Conservation (phyloP, 129 eudicot species). For the carrot (Daucus carota) region DH1_v3.0 NC_030382.2:41180501-41181000, state of each 20-base stretch:
- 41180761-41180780: constrained; percentile 74
- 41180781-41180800: constrained; percentile 69
- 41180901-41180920: not conserved
- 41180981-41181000: too few relatives aligned
- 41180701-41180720: constrained; percentile 79
- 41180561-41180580: constrained; percentile 67
- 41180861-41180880: not conserved
- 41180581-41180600: constrained; percentile 73
- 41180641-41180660: constrained; percentile 75
- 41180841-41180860: too few relatives aligned
- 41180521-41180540: constrained; percentile 52
- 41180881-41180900: not conserved
- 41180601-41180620: constrained; percentile 82
- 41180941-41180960: too few relatives aligned
- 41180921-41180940: not conserved
- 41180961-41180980: too few relatives aligned
- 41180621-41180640: constrained; percentile 69
- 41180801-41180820: constrained; percentile 27
- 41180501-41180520: constrained; percentile 12
- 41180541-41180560: constrained; percentile 73
- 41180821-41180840: too few relatives aligned
- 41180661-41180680: constrained; percentile 73
- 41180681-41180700: constrained; percentile 88
- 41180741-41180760: constrained; percentile 69
- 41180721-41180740: constrained; percentile 70